Conservation (phyloP, 345 rosid genomes). For the Combretum micranthum region DNA sequence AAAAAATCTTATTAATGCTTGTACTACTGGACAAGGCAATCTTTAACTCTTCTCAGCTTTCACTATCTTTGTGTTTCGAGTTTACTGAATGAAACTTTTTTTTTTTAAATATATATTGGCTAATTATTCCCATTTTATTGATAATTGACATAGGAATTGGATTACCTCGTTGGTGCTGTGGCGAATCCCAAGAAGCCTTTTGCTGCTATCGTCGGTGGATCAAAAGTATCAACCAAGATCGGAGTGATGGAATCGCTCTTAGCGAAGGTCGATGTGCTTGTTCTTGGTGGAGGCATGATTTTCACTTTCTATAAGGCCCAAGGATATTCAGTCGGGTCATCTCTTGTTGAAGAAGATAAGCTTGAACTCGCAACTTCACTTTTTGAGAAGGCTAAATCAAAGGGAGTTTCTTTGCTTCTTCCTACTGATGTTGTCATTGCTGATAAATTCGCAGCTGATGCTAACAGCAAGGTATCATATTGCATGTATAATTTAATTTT, state of each 20-base stretch:
- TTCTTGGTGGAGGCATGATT: conserved; percentile 98
- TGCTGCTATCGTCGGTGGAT: conserved; percentile 94
- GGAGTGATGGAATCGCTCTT: conserved; percentile 92
- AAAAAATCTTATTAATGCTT: too few species aligned
- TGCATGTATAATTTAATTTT: background rate
- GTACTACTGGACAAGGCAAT: too few species aligned
- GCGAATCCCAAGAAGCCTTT: conserved; percentile 85
- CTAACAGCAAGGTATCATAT: conserved; percentile 66
- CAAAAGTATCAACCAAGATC: conserved; percentile 89
- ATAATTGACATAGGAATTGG: conserved; percentile 54
- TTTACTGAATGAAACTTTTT: background rate
- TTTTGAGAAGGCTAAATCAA: conserved; percentile 84
- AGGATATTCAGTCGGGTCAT: conserved; percentile 71
- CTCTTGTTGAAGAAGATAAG: conserved; percentile 94
- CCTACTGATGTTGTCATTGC: conserved; percentile 89
- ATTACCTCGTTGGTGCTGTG: conserved; percentile 96
- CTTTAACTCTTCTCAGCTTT: background rate
- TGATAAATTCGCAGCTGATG: conserved; percentile 89
- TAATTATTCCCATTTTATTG: conserved; percentile 2
- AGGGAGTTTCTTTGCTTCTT: conserved; percentile 75
- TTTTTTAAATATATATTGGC: background rate
- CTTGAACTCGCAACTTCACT: conserved; percentile 77
- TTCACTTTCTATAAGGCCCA: conserved; percentile 98
- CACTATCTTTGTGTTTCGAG: background rate
- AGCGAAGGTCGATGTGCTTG: conserved; percentile 66